phyloP scores from a whole-genome alignment of 306 rosid species.

The Trichosanthes truncata region DNA sequence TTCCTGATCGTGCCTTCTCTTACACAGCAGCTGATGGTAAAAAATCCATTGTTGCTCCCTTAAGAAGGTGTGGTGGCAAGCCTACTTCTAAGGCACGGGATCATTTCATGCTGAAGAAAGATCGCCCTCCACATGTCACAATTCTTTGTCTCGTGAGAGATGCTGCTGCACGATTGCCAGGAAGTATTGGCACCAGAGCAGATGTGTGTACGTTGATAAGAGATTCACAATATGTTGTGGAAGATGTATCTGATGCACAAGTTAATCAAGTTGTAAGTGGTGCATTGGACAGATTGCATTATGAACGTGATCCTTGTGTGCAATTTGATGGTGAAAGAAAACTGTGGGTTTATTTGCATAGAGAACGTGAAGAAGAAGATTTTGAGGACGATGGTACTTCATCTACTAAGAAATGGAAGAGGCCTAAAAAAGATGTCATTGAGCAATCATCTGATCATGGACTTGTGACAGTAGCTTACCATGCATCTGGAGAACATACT shows the following conservation, averaged over 20 bases:
- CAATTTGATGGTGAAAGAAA: conserved; percentile 95
- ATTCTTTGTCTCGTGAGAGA: conserved; percentile 99
- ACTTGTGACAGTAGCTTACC: conserved; percentile 60
- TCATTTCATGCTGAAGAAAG: conserved; percentile 97
- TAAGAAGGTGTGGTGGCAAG: conserved; percentile 98
- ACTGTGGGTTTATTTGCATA: conserved; percentile 95
- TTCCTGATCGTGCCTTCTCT: conserved; percentile 97
- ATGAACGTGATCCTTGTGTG: conserved; percentile 99
- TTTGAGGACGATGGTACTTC: conserved; percentile 99
- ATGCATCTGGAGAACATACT: conserved; percentile 51
- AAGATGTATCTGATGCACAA: conserved; percentile 94
- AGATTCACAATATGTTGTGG: conserved; percentile 96
- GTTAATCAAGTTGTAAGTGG: conserved; percentile 99
- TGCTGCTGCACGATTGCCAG: conserved; percentile 98
- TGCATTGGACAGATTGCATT: conserved; percentile 96
- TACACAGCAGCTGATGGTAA: conserved; percentile 97
- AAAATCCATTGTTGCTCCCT: conserved; percentile 94
- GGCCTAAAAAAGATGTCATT: conserved; percentile 81
- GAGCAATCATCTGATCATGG: conserved; percentile 83
- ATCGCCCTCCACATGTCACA: conserved; percentile 98
- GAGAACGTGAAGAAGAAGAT: conserved; percentile 99
- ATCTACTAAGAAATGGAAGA: conserved; percentile 98
- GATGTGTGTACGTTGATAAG: conserved; percentile 96
- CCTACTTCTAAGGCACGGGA: conserved; percentile 99
- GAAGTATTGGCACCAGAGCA: conserved; percentile 97